Conservation (phyloP, 108 stramenopile species). For the Cyclotella kingstonii region DNA sequence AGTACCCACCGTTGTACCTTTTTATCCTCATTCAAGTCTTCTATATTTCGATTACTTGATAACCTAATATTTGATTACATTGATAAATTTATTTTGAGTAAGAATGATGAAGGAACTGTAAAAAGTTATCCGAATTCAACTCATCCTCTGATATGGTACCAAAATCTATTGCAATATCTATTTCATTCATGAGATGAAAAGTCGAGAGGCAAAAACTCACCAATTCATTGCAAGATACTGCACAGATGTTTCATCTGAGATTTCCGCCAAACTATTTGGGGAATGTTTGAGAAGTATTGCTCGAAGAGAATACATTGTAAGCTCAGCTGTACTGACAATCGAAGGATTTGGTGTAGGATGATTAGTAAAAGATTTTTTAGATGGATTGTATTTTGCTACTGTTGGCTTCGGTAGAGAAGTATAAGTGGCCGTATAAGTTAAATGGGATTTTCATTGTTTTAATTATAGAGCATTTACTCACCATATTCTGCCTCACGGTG, state of each 20-base stretch:
- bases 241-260: constrained; percentile 11
- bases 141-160: too few relatives aligned
- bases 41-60: constrained; percentile 16
- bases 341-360: neutral
- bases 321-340: constrained; percentile 1
- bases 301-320: constrained; percentile 1
- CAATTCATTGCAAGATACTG: constrained; percentile 41
- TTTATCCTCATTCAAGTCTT: neutral
- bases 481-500: too few relatives aligned
- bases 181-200: neutral
- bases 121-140: too few relatives aligned
- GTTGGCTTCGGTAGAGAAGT: constrained; percentile 1
- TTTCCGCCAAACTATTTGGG: constrained; percentile 24
- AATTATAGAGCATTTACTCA: too few relatives aligned
- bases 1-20: constrained; percentile 42
- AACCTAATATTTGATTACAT: too few relatives aligned
- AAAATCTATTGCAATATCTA: too few relatives aligned
- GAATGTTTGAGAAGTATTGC: constrained; percentile 12
- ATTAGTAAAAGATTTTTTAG: neutral
- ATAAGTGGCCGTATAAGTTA: neutral
- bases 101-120: too few relatives aligned
- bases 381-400: constrained; percentile 1
- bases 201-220: constrained; percentile 6
- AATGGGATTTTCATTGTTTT: too few relatives aligned
- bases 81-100: too few relatives aligned